Conservation (phyloP, 1,284 basidiomycete species). For the Leccinum ponderosum region DNA sequence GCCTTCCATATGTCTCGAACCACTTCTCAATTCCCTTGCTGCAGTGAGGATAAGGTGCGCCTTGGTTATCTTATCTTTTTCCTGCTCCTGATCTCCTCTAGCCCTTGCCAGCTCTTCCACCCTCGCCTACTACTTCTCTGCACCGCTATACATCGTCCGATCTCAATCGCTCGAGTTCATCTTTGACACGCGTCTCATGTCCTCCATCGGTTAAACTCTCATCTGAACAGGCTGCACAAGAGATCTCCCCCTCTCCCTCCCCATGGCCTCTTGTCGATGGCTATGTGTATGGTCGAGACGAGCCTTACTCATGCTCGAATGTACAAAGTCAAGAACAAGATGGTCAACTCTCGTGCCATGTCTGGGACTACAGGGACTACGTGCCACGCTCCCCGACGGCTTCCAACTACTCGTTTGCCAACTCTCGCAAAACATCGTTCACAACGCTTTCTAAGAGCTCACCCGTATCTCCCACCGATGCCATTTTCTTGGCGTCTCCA, state of each 20-base stretch:
- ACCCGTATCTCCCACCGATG: slow-evolving; percentile 21
- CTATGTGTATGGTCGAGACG: slow-evolving; percentile 10
- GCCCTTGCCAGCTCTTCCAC: slow-evolving; percentile 31
- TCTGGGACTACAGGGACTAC: slow-evolving; percentile 30
- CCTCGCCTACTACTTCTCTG: slow-evolving; percentile 27
- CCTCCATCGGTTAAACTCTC: slow-evolving; percentile 36
- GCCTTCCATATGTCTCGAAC: slow-evolving; percentile 20
- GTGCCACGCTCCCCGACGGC: slow-evolving; percentile 28
- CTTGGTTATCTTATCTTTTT: too few relatives aligned
- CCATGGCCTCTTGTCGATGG: slow-evolving; percentile 1
- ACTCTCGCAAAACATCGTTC: slow-evolving; percentile 25
- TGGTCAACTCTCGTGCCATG: slow-evolving; percentile 10
- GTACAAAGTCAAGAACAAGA: slow-evolving; percentile 19
- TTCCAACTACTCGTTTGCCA: slow-evolving; percentile 28
- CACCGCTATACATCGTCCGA: slow-evolving; percentile 27
- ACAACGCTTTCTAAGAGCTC: slow-evolving; percentile 27
- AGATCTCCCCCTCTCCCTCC: slow-evolving; percentile 21
- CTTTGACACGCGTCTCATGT: slow-evolving; percentile 32
- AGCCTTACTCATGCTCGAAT: slow-evolving; percentile 5
- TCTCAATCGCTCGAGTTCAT: slow-evolving; percentile 30
- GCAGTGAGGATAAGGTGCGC: slow-evolving; percentile 23
- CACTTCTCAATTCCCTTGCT: neutral
- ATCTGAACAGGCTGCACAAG: slow-evolving; percentile 31
- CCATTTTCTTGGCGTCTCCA: slow-evolving; percentile 15
- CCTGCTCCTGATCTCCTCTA: slow-evolving; percentile 5